Percentiles rank a stretch among this genome's conserved stretches.
These are phyloP conservation scores for Thecaphora frezii DNA, from an alignment of 1,284 basidiomycete species.

Conservation along the genomic window DNA sequence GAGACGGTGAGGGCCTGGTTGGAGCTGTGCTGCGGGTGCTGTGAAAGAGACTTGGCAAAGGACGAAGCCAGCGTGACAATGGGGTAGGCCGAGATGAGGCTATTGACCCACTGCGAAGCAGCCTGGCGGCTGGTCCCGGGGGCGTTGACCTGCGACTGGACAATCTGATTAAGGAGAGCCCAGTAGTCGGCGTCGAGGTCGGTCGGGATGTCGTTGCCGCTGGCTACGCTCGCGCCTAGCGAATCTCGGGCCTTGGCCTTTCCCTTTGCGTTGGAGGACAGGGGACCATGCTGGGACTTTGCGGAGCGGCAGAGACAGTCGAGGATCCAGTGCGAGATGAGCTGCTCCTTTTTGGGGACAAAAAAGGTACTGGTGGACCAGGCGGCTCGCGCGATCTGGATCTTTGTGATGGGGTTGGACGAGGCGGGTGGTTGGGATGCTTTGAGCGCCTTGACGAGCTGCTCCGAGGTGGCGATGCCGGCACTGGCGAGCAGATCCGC, in stretches of 20 bases:
- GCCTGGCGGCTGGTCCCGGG: conserved; percentile 4
- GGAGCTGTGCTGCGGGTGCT: background rate
- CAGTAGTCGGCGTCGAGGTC: conserved; percentile 17
- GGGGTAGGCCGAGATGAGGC: conserved; percentile 6
- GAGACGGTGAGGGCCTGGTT: background rate
- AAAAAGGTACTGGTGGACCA: conserved; percentile 24
- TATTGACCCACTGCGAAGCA: background rate
- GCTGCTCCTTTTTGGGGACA: conserved; percentile 39
- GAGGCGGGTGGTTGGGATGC: conserved; percentile 13
- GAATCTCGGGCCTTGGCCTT: conserved; percentile 10
- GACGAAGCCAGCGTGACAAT: conserved; percentile 17
- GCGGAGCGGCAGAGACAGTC: conserved; percentile 25
- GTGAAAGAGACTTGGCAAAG: conserved; percentile 2
- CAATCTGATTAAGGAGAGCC: conserved; percentile 22
- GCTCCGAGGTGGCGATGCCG: conserved; percentile 44
- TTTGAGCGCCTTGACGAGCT: conserved; percentile 45
- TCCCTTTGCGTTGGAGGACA: conserved; percentile 10
- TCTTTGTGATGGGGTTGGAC: conserved; percentile 11
- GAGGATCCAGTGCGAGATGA: conserved; percentile 38
- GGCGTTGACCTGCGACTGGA: conserved; percentile 7
- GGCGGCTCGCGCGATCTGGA: conserved; percentile 26
- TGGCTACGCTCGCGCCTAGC: background rate
- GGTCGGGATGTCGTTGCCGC: background rate
- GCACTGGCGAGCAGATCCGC: conserved; percentile 16
- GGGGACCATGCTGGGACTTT: conserved; percentile 1